These are phyloP conservation scores for Mycena sanguinolenta DNA, from an alignment of 768 basidiomycete genomes.

Conservation along the genomic window DNA sequence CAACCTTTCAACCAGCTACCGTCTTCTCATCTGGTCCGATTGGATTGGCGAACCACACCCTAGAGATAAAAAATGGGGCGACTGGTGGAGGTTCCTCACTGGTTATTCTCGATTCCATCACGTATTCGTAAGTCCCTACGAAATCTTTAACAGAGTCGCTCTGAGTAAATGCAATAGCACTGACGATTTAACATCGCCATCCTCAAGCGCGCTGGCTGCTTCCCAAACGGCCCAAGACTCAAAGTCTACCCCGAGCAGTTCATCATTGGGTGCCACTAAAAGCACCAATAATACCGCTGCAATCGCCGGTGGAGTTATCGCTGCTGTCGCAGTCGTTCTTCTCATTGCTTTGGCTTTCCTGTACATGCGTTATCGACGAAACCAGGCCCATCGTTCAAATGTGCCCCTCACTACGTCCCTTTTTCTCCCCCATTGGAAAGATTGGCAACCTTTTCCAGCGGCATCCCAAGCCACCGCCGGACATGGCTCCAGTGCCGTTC, in stretches of 20 bases:
- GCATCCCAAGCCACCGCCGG: slow-evolving; percentile 24
- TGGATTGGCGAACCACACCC: slow-evolving; percentile 11
- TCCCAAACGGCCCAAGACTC: too few relatives aligned
- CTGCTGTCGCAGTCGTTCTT: slow-evolving; percentile 41
- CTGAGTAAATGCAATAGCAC: not conserved
- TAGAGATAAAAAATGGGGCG: slow-evolving; percentile 23
- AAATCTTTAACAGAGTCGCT: too few relatives aligned
- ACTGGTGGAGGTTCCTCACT: slow-evolving; percentile 13
- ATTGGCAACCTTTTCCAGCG: slow-evolving; percentile 16
- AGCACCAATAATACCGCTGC: slow-evolving; percentile 22
- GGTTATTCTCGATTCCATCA: slow-evolving; percentile 34
- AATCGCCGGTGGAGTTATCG: slow-evolving; percentile 49
- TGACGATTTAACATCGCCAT: not conserved
- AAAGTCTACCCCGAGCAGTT: not conserved
- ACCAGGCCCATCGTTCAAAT: slow-evolving; percentile 38
- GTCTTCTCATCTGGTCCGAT: slow-evolving; percentile 19
- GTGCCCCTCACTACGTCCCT: slow-evolving; percentile 20
- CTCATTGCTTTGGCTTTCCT: slow-evolving; percentile 41
- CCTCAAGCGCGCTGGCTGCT: not conserved
- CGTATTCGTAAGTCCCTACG: slow-evolving; percentile 27
- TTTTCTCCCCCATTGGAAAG: slow-evolving; percentile 9
- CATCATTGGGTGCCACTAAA: not conserved
- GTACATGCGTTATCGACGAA: slow-evolving; percentile 33
- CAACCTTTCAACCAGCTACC: slow-evolving; percentile 13
- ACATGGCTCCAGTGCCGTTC: slow-evolving; percentile 37